Conservation (phyloP, 306 rosid genomes). For the Arachis stenosperma region DNA sequence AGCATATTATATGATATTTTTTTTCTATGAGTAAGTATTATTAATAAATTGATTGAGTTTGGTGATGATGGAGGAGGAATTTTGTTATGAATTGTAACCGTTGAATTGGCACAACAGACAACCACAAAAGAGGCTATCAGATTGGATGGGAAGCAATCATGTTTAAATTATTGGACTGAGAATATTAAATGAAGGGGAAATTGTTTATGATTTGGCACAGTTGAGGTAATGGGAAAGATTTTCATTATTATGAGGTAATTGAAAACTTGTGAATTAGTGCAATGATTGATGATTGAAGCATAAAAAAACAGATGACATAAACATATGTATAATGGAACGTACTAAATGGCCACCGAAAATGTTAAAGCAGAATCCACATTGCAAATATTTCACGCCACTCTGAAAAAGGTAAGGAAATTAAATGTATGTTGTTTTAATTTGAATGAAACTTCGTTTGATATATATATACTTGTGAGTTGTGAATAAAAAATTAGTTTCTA, state of each 20-base stretch:
- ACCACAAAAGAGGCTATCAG: conserved; percentile 21
- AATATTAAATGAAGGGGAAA: neutral
- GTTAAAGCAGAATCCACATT: neutral
- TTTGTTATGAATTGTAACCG: conserved; percentile 15
- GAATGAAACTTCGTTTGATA: neutral
- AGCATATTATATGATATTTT: no score
- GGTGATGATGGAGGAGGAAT: conserved; percentile 3
- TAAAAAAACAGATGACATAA: neutral
- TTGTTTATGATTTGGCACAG: conserved; percentile 4
- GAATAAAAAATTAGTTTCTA: no score
- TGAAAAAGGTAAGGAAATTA: neutral
- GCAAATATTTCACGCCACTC: neutral
- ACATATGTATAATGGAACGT: neutral
- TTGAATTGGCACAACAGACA: conserved; percentile 27
- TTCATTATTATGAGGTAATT: no score
- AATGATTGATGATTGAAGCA: neutral
- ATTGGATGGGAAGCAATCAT: conserved; percentile 4
- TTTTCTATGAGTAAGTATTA: no score
- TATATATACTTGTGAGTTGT: neutral
- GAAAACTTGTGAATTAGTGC: neutral
- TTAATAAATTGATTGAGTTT: neutral
- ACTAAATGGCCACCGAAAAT: neutral
- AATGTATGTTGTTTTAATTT: neutral
- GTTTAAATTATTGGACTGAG: conserved; percentile 17
- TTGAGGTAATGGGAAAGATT: neutral